Conservation (phyloP, 2,329 filamentous ascomycete species). For the Trichoderma guizhouense region DNA sequence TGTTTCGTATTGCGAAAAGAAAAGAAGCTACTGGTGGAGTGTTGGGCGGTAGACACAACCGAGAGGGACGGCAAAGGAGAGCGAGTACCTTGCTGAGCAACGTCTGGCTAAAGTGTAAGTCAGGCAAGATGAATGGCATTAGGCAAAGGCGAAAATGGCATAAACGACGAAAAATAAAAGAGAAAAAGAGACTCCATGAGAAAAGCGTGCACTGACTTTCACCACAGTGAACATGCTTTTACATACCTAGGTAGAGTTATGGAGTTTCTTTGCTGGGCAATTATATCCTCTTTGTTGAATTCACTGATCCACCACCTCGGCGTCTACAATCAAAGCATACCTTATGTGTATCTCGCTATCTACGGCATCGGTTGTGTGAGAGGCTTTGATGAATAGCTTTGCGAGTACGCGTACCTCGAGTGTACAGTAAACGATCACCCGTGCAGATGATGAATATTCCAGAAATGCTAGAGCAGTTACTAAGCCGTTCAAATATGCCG, state of each 20-base stretch:
- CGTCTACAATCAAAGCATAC: background rate
- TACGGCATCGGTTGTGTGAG: background rate
- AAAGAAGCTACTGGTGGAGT: background rate
- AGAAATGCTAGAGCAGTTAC: background rate
- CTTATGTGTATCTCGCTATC: background rate
- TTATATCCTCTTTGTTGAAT: no score
- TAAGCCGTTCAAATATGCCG: background rate
- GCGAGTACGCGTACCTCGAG: background rate
- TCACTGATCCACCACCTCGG: background rate
- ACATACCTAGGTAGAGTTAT: background rate
- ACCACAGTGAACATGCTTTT: background rate
- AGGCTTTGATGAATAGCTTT: background rate
- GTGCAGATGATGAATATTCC: background rate
- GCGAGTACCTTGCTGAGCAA: background rate
- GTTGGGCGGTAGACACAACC: background rate
- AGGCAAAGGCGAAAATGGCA: background rate
- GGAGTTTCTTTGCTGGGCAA: background rate
- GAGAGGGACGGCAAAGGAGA: background rate
- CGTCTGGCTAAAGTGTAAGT: background rate
- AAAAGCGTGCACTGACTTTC: background rate
- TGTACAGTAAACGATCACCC: background rate
- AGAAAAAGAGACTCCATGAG: rapidly evolving
- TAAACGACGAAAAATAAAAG: background rate
- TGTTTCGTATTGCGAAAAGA: background rate
- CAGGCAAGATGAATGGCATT: background rate